phyloP scores from a whole-genome alignment of 2,329 filamentous ascomycete species.

The Fusarium solani-melongenae region DNA sequence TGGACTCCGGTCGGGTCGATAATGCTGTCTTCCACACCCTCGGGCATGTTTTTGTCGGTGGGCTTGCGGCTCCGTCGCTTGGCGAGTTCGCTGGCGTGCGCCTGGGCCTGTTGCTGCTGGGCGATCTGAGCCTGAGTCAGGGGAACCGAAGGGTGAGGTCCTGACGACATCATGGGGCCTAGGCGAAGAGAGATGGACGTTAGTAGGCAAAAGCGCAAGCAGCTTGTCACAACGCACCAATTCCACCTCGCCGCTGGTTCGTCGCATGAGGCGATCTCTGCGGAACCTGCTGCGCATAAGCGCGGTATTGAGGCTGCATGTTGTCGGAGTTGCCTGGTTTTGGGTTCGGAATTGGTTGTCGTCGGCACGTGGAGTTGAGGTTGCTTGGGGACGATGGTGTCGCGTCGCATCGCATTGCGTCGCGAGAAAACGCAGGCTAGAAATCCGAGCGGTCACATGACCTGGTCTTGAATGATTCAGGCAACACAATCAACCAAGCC shows the following conservation, averaged over 20 bases:
- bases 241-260: slow-evolving; percentile 63
- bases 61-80: slow-evolving; percentile 89
- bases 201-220: slow-evolving; percentile 12
- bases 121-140: slow-evolving; percentile 65
- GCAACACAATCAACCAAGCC: background rate
- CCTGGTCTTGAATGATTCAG: background rate
- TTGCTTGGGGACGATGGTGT: slow-evolving; percentile 36
- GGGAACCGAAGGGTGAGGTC: slow-evolving; percentile 62
- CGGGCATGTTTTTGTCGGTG: slow-evolving; percentile 93
- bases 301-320: slow-evolving; percentile 66
- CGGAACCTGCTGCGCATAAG: slow-evolving; percentile 62
- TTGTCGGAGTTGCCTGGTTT: slow-evolving; percentile 13
- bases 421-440: slow-evolving; percentile 32
- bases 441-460: slow-evolving; percentile 36
- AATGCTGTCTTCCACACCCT: slow-evolving; percentile 85
- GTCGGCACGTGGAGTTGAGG: slow-evolving; percentile 21
- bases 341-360: slow-evolving; percentile 15
- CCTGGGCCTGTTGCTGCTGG: slow-evolving; percentile 63
- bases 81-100: slow-evolving; percentile 71
- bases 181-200: slow-evolving; percentile 20
- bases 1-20: slow-evolving; percentile 81
- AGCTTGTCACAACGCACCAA: slow-evolving; percentile 54
- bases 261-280: slow-evolving; percentile 61
- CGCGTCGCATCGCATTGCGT: slow-evolving; percentile 40
- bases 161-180: slow-evolving; percentile 68